Conservation (phyloP, 2,329 filamentous ascomycete species). For the Cercospora beticola region DNA sequence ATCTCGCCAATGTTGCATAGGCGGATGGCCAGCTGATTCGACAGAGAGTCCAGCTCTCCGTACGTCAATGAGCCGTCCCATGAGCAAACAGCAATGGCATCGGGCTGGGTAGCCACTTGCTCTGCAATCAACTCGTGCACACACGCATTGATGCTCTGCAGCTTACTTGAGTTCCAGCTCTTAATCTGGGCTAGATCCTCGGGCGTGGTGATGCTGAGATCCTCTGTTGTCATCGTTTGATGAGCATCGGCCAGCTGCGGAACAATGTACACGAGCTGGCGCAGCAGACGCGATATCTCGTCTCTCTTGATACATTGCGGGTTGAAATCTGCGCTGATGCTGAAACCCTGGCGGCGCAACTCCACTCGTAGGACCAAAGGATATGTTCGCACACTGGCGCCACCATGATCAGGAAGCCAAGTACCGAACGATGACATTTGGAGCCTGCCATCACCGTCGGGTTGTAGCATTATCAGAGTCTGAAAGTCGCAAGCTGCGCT, state of each 20-base stretch:
- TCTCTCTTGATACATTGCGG: not conserved
- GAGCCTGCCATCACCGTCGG: not conserved
- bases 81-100: not conserved
- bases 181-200: not conserved
- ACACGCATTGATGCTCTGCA: not conserved
- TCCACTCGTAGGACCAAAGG: not conserved
- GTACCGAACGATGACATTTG: not conserved
- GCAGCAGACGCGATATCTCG: not conserved
- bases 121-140: not conserved
- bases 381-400: not conserved
- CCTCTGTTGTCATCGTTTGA: not conserved
- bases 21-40: not conserved
- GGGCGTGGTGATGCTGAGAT: not conserved
- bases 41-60: not conserved
- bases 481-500: not conserved
- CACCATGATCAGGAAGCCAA: not conserved
- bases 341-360: not conserved
- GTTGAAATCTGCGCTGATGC: not conserved
- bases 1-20: not conserved
- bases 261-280: not conserved
- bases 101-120: not conserved
- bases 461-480: not conserved
- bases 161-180: not conserved
- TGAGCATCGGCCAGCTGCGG: not conserved
- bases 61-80: not conserved